These are phyloP conservation scores for Vitellaria paradoxa DNA, from an alignment of 179 eudicot species.

Conservation along the genomic window DNA sequence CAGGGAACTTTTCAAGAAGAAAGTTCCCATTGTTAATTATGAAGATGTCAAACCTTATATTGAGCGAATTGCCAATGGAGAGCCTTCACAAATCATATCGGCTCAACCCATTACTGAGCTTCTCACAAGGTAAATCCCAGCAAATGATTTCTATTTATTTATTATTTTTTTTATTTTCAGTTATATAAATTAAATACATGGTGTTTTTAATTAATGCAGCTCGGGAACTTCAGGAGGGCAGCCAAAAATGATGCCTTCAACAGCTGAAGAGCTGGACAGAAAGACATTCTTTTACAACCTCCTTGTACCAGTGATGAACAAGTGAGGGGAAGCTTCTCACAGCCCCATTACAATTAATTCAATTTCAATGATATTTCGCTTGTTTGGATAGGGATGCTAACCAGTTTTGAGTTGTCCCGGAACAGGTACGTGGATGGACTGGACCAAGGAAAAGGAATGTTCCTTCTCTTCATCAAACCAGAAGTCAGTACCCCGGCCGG, in stretches of 20 bases:
- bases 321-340: slow-evolving; percentile 19
- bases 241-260: slow-evolving; percentile 59
- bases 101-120: slow-evolving; percentile 28
- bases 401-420: not conserved
- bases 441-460: slow-evolving; percentile 61
- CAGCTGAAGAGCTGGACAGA: slow-evolving; percentile 55
- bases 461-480: slow-evolving; percentile 55
- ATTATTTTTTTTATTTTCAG: not conserved
- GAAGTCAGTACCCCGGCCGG: slow-evolving; percentile 54
- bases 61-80: slow-evolving; percentile 26
- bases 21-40: slow-evolving; percentile 25
- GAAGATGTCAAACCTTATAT: slow-evolving; percentile 25
- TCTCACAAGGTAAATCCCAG: slow-evolving; percentile 19
- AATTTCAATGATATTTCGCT: not conserved
- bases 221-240: slow-evolving; percentile 61
- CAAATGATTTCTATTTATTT: too few species aligned
- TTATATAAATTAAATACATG: not conserved
- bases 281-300: slow-evolving; percentile 51
- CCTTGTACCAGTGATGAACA: slow-evolving; percentile 46
- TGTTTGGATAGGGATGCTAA: not conserved
- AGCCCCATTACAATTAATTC: not conserved
- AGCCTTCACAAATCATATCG: slow-evolving; percentile 15
- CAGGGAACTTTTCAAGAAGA: slow-evolving; percentile 16
- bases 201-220: slow-evolving; percentile 24
- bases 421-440: slow-evolving; percentile 50